These are phyloP conservation scores for Juncus effusus DNA, from an alignment of 176 grass and related monocot species.

Conservation along the genomic window DNA sequence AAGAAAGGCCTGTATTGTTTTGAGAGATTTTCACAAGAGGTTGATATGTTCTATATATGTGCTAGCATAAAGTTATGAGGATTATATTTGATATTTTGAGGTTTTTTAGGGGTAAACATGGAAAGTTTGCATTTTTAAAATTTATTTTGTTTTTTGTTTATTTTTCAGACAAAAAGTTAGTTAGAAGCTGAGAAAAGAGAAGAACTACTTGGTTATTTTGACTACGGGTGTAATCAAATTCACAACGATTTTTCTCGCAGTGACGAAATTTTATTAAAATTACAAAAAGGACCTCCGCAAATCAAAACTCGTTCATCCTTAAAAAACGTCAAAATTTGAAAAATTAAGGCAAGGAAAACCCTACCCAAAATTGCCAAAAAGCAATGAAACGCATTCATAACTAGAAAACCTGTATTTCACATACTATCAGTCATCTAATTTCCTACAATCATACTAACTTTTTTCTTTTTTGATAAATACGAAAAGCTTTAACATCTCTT, in stretches of 20 bases:
- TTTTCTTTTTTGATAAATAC: too few relatives aligned
- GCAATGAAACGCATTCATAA: too few relatives aligned
- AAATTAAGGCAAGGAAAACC: neutral
- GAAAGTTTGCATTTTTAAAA: neutral
- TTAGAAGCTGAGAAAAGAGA: constrained; percentile 69
- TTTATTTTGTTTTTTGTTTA: neutral
- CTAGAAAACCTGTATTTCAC: too few relatives aligned
- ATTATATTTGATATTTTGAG: neutral
- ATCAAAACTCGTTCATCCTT: constrained; percentile 32
- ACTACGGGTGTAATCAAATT: constrained; percentile 93
- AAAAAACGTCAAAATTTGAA: constrained; percentile 39
- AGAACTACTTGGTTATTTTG: constrained; percentile 62
- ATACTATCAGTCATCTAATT: too few relatives aligned
- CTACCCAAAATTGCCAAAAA: too few relatives aligned
- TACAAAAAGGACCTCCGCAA: constrained; percentile 35
- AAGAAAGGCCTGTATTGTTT: constrained; percentile 49
- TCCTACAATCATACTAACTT: too few relatives aligned
- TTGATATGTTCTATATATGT: constrained; percentile 63
- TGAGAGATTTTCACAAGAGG: constrained; percentile 65
- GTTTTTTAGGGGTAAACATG: neutral
- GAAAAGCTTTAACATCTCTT: too few relatives aligned
- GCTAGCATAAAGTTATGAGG: constrained; percentile 33
- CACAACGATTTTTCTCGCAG: constrained; percentile 60
- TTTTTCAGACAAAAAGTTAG: constrained; percentile 21
- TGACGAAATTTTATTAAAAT: constrained; percentile 68